Evolutionary conservation across 768 basidiomycete genomes (phyloP), one percentile per base, ranked within the genome.

Genomic region (Lentinula sp.): DNA sequence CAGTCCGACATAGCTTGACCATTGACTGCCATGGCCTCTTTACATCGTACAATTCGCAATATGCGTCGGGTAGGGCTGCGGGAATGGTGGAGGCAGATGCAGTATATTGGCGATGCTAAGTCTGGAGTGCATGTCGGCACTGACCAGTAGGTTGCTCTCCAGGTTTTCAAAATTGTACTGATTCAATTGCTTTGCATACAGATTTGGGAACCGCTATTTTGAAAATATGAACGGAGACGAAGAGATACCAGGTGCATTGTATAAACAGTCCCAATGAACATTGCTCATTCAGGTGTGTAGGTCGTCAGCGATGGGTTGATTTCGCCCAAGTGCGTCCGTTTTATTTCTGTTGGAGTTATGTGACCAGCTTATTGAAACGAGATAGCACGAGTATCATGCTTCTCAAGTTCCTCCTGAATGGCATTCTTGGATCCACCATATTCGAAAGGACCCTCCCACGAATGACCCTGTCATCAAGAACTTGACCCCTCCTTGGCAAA

Each of bases 231-330:
- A 95, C 69, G 81, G 84, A 33, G 83, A 87, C 65, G 90, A 96
- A 67, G 95, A 98, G 71, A 74, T 95, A 50, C 95, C 95, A 59
- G 94, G 93, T 91, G 63, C 42, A 46, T 41, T 28, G 54, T 13
- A 20, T 55, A 28, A 28, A 28, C 28, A 28, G 28, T 28, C 28
- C 4, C 28, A 3, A 28, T 28, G 28, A 28, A 28, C 28, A 48
- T 10, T 45, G 13, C 23, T 57, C 4, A 18, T 16, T 9, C 7
- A 2, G 9, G 2, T 51, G 7, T 15, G 12, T 71, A 92, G 95
- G 95, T 68, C 91, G 96, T 66, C 94, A 97, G 71, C 85, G 96
- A 73, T 98, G 96, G 96, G 87, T 98, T 46, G 96, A 98, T 77
- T 93, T 83, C 68, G 82, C 88, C 16, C 94, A 97, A 78, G 91